Evolutionary conservation across 2,329 filamentous ascomycete species (phyloP).

Genomic region (Colletotrichum navitas): DNA sequence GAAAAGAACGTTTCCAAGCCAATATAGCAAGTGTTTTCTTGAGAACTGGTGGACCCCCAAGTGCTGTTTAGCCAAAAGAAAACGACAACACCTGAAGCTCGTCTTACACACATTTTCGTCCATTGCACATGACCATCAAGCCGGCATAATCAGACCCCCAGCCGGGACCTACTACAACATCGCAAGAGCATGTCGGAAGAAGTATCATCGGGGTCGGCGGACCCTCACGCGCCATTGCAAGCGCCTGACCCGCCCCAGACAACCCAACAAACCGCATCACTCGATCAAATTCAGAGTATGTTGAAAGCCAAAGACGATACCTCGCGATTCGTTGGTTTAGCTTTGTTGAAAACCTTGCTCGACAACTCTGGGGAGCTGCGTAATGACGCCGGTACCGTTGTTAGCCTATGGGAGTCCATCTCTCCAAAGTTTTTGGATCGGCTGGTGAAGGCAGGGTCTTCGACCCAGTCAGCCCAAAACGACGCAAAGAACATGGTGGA

Average conservation of each 20-base stretch:
- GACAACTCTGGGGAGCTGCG: slow-evolving; percentile 69
- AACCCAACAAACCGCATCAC: slow-evolving; percentile 44
- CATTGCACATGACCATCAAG: background rate
- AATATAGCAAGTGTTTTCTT: background rate
- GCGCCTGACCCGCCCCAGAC: slow-evolving; percentile 19
- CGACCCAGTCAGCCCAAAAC: slow-evolving; percentile 50
- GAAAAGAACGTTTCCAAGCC: background rate
- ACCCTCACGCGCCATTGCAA: slow-evolving; percentile 12
- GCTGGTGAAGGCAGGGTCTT: slow-evolving; percentile 67
- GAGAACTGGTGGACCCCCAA: background rate
- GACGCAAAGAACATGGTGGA: slow-evolving; percentile 72
- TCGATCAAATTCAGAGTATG: slow-evolving; percentile 67
- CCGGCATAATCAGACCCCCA: background rate
- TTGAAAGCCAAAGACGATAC: slow-evolving; percentile 74
- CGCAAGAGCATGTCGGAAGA: slow-evolving; percentile 14
- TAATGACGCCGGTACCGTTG: slow-evolving; percentile 59
- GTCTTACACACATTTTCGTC: slow-evolving; percentile 6
- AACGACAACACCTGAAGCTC: background rate
- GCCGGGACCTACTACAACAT: background rate
- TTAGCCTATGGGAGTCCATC: slow-evolving; percentile 70
- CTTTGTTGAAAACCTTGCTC: slow-evolving; percentile 74
- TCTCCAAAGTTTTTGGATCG: slow-evolving; percentile 74
- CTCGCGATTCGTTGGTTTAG: slow-evolving; percentile 75
- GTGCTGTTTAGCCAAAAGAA: background rate
- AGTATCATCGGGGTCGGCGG: background rate